A percentile compares a stretch with the other conserved stretches of the same genome.
These are phyloP conservation scores for Xylaria acuta DNA, from an alignment of 495 filamentous ascomycete genomes.

Conservation along the genomic window DNA sequence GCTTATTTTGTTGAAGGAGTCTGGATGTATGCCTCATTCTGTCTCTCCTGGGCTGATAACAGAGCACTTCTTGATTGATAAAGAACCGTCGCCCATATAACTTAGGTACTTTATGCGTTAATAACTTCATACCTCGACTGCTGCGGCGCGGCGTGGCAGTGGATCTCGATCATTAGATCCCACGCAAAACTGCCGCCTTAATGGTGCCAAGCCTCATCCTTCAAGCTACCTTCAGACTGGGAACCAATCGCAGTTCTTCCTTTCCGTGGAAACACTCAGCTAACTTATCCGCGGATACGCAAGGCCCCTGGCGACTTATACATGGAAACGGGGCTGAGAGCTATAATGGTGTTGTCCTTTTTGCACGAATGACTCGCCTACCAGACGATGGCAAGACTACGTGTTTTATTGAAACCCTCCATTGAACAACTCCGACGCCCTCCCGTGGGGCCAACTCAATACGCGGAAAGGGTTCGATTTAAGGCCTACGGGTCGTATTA, in stretches of 20 bases:
- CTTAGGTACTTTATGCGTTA: not conserved
- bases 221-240: not conserved
- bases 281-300: slow-evolving; percentile 1
- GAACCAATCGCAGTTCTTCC: slow-evolving; percentile 15
- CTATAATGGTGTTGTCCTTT: not conserved
- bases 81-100: not conserved
- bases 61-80: not conserved
- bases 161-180: slow-evolving; percentile 7
- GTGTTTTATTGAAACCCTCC: not conserved
- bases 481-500: not conserved
- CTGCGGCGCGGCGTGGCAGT: not conserved
- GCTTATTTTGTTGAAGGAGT: no score
- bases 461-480: not conserved
- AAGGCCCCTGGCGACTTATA: not conserved
- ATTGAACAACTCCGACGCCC: not conserved
- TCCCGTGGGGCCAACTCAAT: not conserved
- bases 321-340: not conserved
- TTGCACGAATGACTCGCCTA: not conserved
- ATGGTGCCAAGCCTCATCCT: slow-evolving; percentile 11
- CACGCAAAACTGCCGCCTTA: not conserved
- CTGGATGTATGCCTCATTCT: not conserved
- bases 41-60: not conserved
- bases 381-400: not conserved
- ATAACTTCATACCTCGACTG: not conserved
- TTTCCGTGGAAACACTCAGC: slow-evolving; percentile 12